These are phyloP conservation scores for Grifola frondosa DNA, from an alignment of 1,284 basidiomycete species.

Conservation along the genomic window DNA sequence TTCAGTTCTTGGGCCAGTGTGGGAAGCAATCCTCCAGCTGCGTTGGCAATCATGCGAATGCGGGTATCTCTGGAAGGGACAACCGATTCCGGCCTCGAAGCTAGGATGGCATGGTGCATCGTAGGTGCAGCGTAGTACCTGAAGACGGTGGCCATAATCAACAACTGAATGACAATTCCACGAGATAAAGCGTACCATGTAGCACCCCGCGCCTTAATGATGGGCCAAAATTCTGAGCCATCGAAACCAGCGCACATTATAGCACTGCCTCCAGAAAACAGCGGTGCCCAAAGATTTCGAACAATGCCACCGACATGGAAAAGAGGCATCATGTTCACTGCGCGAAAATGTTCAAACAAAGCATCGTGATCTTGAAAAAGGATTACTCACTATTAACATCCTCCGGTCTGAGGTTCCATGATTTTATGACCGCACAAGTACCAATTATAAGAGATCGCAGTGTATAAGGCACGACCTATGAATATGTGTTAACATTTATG, in stretches of 20 bases:
- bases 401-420: conserved; percentile 50
- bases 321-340: conserved; percentile 67
- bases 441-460: conserved; percentile 60
- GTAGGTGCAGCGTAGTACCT: conserved; percentile 51
- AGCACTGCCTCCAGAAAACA: conserved; percentile 56
- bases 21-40: conserved; percentile 45
- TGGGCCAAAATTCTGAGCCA: conserved; percentile 58
- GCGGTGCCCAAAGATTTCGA: conserved; percentile 59
- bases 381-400: conserved; percentile 44
- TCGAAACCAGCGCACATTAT: conserved; percentile 62
- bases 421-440: conserved; percentile 54
- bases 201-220: conserved; percentile 44
- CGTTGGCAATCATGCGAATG: conserved; percentile 48
- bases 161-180: not conserved
- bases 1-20: conserved; percentile 42
- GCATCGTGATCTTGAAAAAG: not conserved
- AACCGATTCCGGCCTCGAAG: conserved; percentile 36
- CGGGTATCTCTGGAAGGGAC: conserved; percentile 34
- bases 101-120: conserved; percentile 46
- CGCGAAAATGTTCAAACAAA: not conserved
- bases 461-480: conserved; percentile 54
- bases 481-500: not conserved
- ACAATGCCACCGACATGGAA: conserved; percentile 70
- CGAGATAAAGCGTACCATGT: conserved; percentile 43
- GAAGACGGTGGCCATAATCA: conserved; percentile 1